These are phyloP conservation scores for Starmerella scarabaei DNA, from an alignment of 805 yeast genomes.

Conservation along the genomic window DNA sequence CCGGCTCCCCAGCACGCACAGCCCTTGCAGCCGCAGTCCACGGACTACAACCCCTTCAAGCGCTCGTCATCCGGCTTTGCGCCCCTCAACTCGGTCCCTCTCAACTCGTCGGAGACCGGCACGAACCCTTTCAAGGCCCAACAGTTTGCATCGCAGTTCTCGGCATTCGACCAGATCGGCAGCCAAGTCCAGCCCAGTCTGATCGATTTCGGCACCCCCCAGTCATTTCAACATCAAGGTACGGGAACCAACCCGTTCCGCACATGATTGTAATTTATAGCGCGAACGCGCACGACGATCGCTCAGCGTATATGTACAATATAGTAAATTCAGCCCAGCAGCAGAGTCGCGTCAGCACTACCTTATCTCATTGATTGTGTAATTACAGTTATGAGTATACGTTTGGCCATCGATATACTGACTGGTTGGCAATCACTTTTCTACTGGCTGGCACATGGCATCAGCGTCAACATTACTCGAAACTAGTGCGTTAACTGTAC, in stretches of 20 bases:
- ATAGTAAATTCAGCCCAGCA: too few species aligned
- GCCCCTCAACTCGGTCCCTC: neutral
- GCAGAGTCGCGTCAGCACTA: too few species aligned
- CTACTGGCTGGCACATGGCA: too few species aligned
- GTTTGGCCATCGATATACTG: too few species aligned
- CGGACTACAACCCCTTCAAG: constrained; percentile 20
- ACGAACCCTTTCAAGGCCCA: constrained; percentile 39
- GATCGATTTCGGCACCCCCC: constrained; percentile 17
- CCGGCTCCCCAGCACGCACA: constrained; percentile 28
- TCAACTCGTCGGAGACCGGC: constrained; percentile 4
- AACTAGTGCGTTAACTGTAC: too few species aligned
- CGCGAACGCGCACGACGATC: too few species aligned
- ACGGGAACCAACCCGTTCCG: constrained; percentile 21
- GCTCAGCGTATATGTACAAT: too few species aligned
- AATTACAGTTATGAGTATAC: too few species aligned
- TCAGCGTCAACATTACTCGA: too few species aligned
- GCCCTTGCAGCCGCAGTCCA: constrained; percentile 27
- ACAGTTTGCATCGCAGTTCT: constrained; percentile 7
- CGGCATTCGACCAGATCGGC: constrained; percentile 7
- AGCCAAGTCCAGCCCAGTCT: constrained; percentile 12
- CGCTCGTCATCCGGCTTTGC: constrained; percentile 1
- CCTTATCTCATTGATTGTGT: too few species aligned
- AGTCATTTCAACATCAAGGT: constrained; percentile 2
- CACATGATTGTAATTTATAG: neutral
- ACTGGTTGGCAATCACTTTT: too few species aligned